Evolutionary conservation across 495 filamentous ascomycete genomes (phyloP), one percentile per base, ranked within the genome.

Genomic region (Aeminium ludgeri): DNA sequence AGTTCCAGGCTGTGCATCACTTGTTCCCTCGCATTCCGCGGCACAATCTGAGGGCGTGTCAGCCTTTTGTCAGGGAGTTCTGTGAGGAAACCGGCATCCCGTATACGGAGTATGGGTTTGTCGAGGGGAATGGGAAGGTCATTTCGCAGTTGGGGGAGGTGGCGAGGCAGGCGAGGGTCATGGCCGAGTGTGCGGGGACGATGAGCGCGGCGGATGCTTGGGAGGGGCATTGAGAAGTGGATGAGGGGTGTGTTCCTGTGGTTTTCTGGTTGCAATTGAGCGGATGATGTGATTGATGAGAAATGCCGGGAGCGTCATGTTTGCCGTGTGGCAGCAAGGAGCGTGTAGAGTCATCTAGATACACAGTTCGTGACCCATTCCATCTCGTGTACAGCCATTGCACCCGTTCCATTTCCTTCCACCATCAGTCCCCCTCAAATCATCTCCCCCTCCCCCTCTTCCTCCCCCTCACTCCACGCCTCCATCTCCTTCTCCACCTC

Each of bases 1-100:
- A 97, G 59, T 95, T 94, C 59, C 89, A 97, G 59, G 89, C 80
- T 20, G 81, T 97, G 42, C 89, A 97, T 50, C 89, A 97, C 57
- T 66, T 95, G 12, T 97, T 74, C 54, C 89, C 89, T 10, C 73
- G 87, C 78, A 7, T 97, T 94, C 58, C 77, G 85, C 2, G 87
- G 94, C 91, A 97, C 52, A 97, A 97, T 59, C 71, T 97, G 35
- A 72, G 89, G 19, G 65, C 66, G 35, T 75, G 82, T 6, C 89
- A 94, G 62, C 76, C 73, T 46, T 65, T 92, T 28, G 80, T 96
- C 11, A 70, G 80, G 52, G 80, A 84, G 6, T 97, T 95, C 57
- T 97, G 89, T 52, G 66, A 76, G 16, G 86, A 95, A 15, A 85
- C 86, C 4, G 83, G 74, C 33, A 86, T 97, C 39, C 89, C 89